phyloP scores from a whole-genome alignment of 805 yeast species.

The Metschnikowia gelsemii region DNA sequence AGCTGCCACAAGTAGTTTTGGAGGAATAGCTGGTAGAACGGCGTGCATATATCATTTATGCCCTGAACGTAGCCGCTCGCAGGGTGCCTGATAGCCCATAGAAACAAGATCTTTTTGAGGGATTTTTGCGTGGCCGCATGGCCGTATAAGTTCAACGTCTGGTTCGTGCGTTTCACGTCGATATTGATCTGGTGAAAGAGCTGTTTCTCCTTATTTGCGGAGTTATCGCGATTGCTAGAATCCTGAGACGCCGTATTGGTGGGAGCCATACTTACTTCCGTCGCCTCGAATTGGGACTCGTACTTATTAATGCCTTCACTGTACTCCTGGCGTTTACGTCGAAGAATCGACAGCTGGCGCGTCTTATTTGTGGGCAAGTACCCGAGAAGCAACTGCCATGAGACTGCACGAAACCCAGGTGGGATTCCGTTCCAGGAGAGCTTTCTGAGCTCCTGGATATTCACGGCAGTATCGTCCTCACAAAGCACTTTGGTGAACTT shows the following conservation, averaged over 20 bases:
- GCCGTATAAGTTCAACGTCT: conserved; percentile 72
- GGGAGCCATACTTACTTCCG: background rate
- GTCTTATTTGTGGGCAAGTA: conserved; percentile 84
- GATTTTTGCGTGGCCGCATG: conserved; percentile 71
- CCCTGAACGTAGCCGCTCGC: conserved; percentile 99
- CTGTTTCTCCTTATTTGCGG: conserved; percentile 53
- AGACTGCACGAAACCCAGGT: conserved; percentile 67
- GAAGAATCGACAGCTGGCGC: conserved; percentile 66
- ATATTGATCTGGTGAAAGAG: conserved; percentile 96
- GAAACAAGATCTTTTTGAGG: conserved; percentile 74
- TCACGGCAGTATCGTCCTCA: conserved; percentile 48
- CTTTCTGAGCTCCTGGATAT: conserved; percentile 67
- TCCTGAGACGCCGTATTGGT: conserved; percentile 6
- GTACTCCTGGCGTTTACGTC: conserved; percentile 84
- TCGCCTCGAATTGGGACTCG: conserved; percentile 37
- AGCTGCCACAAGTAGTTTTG: conserved; percentile 57
- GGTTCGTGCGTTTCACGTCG: conserved; percentile 93
- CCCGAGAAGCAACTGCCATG: conserved; percentile 90
- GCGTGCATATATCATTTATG: conserved; percentile 89
- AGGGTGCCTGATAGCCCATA: conserved; percentile 97
- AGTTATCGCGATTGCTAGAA: conserved; percentile 32
- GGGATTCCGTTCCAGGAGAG: conserved; percentile 97
- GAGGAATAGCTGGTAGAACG: conserved; percentile 85
- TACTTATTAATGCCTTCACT: conserved; percentile 68
- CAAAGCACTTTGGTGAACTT: conserved; percentile 65